Conservation (phyloP, 2,329 filamentous ascomycete species). For the Trichoderma oligosporum region DNA sequence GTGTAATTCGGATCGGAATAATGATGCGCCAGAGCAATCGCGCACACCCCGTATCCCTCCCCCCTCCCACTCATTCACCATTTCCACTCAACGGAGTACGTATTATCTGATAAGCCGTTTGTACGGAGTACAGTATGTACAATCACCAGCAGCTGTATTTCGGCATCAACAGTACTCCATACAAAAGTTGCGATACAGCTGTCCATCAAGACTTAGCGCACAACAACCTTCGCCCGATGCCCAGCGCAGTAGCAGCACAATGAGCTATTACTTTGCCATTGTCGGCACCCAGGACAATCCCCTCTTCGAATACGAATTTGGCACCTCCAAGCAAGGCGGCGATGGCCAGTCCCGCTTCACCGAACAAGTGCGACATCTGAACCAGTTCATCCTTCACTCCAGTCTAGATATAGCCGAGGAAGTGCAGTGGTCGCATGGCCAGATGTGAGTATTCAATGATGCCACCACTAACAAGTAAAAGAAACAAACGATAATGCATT, state of each 20-base stretch:
- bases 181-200: no score
- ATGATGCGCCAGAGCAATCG: conserved; percentile 17
- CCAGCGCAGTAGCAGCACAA: conserved; percentile 39
- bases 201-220: no score
- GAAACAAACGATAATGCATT: no score
- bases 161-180: no score
- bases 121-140: no score
- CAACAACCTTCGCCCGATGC: neutral
- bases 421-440: conserved; percentile 83
- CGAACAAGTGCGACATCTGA: conserved; percentile 85
- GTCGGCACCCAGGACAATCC: conserved; percentile 94
- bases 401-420: conserved; percentile 94
- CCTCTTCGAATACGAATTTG: conserved; percentile 95
- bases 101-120: no score
- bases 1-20: conserved; percentile 16
- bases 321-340: conserved; percentile 91
- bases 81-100: neutral
- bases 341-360: conserved; percentile 87
- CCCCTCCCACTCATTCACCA: no score
- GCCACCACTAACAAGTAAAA: no score
- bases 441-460: conserved; percentile 61
- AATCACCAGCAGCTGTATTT: neutral
- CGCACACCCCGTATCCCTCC: neutral
- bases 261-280: conserved; percentile 99
- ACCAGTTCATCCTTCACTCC: conserved; percentile 95